Evolutionary conservation across 148 eudicot genomes (phyloP).

Genomic region (Rhododendron williamsianum): DNA sequence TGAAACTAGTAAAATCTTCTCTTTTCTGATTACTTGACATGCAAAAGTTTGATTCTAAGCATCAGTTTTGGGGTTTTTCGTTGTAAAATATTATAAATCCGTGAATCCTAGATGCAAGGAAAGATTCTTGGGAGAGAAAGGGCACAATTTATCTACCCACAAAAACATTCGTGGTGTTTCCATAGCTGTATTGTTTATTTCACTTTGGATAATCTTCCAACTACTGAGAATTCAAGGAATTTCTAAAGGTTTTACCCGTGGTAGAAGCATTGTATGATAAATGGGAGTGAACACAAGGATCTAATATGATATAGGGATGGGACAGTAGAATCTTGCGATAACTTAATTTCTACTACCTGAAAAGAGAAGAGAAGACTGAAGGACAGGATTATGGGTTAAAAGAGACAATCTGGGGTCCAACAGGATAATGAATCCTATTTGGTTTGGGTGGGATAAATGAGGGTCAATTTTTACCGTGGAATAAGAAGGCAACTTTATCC

Average conservation of each 20-base stretch:
- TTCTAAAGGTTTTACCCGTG: not conserved
- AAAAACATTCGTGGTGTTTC: not conserved
- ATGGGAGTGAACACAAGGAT: not conserved
- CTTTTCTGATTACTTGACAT: not conserved
- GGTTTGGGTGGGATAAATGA: not conserved
- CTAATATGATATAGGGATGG: not conserved
- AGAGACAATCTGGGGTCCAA: not conserved
- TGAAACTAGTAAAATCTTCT: not conserved
- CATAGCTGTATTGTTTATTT: not conserved
- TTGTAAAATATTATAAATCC: not conserved
- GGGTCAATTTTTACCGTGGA: not conserved
- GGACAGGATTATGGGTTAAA: not conserved
- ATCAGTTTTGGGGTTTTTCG: not conserved
- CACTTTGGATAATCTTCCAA: not conserved
- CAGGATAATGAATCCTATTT: not conserved
- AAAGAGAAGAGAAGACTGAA: not conserved
- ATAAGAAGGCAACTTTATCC: not conserved
- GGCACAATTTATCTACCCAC: not conserved
- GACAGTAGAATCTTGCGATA: not conserved
- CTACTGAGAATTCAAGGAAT: not conserved
- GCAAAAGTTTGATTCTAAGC: not conserved
- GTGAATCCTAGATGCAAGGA: not conserved
- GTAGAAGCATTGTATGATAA: not conserved
- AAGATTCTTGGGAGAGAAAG: not conserved
- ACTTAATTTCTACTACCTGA: not conserved